phyloP scores from a whole-genome alignment of 768 basidiomycete species.

The Rhodosporidiobolus odoratus region DNA sequence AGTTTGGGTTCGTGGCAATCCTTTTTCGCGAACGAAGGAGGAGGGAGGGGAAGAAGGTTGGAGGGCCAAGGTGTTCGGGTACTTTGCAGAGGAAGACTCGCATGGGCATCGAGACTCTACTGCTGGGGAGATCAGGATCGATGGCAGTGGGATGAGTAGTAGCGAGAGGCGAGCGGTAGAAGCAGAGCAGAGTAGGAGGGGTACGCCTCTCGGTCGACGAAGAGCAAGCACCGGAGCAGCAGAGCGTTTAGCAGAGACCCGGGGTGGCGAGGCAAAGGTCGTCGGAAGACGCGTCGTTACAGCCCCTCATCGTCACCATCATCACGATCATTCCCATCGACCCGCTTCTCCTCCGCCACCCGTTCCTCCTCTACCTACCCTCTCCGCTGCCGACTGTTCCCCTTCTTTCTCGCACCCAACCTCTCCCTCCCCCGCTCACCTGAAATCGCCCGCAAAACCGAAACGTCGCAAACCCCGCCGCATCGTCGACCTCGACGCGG shows the following conservation, averaged over 20 bases:
- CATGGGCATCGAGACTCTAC: constrained; percentile 39
- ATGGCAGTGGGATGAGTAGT: constrained; percentile 18
- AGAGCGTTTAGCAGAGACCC: background rate
- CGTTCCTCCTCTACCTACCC: background rate
- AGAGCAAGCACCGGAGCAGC: constrained; percentile 8
- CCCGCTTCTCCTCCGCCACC: background rate
- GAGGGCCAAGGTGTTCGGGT: constrained; percentile 70
- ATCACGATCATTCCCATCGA: background rate
- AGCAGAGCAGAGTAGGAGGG: constrained; percentile 2
- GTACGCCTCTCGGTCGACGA: background rate
- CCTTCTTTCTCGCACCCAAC: background rate
- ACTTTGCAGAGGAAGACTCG: constrained; percentile 68
- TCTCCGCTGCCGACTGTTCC: background rate
- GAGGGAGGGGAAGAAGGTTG: constrained; percentile 57
- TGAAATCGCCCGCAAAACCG: constrained; percentile 44
- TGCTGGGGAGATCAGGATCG: constrained; percentile 47
- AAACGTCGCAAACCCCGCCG: constrained; percentile 64
- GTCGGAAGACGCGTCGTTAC: constrained; percentile 32
- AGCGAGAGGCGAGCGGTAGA: constrained; percentile 21
- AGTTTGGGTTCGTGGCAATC: constrained; percentile 80
- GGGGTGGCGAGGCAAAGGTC: constrained; percentile 22
- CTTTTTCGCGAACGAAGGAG: constrained; percentile 56
- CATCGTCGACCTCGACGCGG: constrained; percentile 67
- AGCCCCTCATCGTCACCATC: constrained; percentile 9
- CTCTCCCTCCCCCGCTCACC: background rate